Evolutionary conservation across 352 stramenopile genomes (phyloP).

Genomic region (Phytophthora ramorum): DNA sequence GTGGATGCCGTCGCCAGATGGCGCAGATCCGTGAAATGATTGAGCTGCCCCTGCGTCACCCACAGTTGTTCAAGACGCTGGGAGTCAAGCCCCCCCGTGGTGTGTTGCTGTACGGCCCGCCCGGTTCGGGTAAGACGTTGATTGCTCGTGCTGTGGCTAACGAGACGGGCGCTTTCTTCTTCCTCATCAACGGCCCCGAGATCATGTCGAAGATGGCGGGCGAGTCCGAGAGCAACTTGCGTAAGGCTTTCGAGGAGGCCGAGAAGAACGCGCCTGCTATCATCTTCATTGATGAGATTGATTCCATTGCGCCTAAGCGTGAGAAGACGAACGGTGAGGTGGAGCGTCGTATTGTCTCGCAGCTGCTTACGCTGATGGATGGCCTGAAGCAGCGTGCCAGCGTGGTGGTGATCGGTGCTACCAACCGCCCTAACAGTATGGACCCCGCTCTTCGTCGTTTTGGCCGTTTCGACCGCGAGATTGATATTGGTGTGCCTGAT

Average conservation of each 20-base stretch:
- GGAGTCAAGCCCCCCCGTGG: conserved; percentile 99
- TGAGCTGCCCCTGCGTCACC: conserved; percentile 97
- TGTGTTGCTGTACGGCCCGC: conserved; percentile 99
- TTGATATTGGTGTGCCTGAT: conserved; percentile 99
- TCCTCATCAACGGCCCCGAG: conserved; percentile 99
- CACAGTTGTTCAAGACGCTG: conserved; percentile 98
- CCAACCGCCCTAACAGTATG: conserved; percentile 99
- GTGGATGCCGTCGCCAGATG: conserved; percentile 98
- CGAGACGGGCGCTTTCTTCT: conserved; percentile 99
- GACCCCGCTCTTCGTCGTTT: conserved; percentile 98
- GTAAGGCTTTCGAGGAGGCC: conserved; percentile 98
- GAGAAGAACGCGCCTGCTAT: conserved; percentile 99
- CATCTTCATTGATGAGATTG: conserved; percentile 99
- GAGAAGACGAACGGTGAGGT: conserved; percentile 99
- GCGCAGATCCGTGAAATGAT: conserved; percentile 99
- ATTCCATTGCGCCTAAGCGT: conserved; percentile 98
- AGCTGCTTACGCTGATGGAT: conserved; percentile 99
- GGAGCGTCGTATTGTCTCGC: conserved; percentile 98
- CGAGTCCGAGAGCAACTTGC: conserved; percentile 93
- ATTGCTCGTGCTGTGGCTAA: conserved; percentile 99
- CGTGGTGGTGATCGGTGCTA: conserved; percentile 99
- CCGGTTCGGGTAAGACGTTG: conserved; percentile 98
- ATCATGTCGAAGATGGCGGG: conserved; percentile 99
- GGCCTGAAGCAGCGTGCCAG: conserved; percentile 92
- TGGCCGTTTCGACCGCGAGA: conserved; percentile 99